phyloP scores from a whole-genome alignment of 305 asterid species.

The Fraxinus greggii region DNA sequence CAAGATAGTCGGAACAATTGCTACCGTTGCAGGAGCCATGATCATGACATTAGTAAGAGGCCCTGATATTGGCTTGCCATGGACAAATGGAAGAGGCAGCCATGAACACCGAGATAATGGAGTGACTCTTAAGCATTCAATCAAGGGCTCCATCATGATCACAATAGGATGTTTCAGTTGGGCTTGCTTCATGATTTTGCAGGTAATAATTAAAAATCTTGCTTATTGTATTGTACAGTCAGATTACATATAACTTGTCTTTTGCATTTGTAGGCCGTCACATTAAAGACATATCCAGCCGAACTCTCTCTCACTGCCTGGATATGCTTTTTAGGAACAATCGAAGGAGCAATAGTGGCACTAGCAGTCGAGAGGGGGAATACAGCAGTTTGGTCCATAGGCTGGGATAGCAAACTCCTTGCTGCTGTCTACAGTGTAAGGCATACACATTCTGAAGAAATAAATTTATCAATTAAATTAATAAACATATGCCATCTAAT shows the following conservation, averaged over 20 bases:
- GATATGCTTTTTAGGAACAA: conserved; percentile 85
- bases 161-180: conserved; percentile 81
- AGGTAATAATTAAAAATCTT: conserved; percentile 41
- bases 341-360: conserved; percentile 67
- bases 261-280: conserved; percentile 55
- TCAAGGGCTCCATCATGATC: conserved; percentile 81
- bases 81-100: conserved; percentile 47
- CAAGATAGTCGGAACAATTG: conserved; percentile 59
- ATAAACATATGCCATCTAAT: not conserved
- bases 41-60: conserved; percentile 68
- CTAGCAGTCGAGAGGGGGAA: conserved; percentile 71
- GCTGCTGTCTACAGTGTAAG: conserved; percentile 88
- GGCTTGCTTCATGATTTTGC: conserved; percentile 87
- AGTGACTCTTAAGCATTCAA: conserved; percentile 56
- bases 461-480: not conserved
- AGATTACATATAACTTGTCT: not conserved
- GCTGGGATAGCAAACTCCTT: conserved; percentile 68
- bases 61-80: conserved; percentile 55
- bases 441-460: not conserved
- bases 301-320: conserved; percentile 90
- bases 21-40: conserved; percentile 74
- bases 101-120: conserved; percentile 39
- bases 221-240: not conserved
- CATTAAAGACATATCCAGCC: conserved; percentile 67
- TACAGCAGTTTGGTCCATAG: conserved; percentile 67